Evolutionary conservation across 1,139 yeast genomes (phyloP), one percentile per base, ranked within the genome.

Genomic region (Geotrichum reessii): DNA sequence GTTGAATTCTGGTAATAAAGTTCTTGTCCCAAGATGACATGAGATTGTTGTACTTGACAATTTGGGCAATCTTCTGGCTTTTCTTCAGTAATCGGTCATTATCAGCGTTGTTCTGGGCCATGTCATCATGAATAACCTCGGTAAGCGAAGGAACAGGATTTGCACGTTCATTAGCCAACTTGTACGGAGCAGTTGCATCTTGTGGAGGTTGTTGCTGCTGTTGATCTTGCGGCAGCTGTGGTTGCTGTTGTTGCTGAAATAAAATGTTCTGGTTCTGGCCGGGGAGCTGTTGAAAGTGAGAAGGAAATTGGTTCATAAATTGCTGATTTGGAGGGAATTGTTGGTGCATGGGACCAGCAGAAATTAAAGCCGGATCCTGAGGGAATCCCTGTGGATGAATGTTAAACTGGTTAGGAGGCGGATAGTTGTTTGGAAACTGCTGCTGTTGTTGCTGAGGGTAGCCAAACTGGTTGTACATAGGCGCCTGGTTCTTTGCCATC

Each of bases 1-100:
- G 80, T 74, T 95, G 99, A 70, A 92, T 87, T 71, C 97, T 82
- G 55, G 97, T 89, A 57, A 93, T 93, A 69, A 90, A 91, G 74
- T 92, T 97, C 76, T 92, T 92, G 72, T 93, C 99, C 76, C 92
- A 88, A 62, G 96, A 96, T 66, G 92, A 89, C 99, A 93, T 93
- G 64, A 93, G 83, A 62, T 97, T 97, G 28, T 95, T 87, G 74
- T 86, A 88, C 69, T 83, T 85, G 73, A 88, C 81, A 66, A 90
- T 88, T 64, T 87, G 82, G 42, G 86, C 83, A 48, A 87, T 92
- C 71, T 89, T 88, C 61, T 86, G 87, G 65, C 87, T 91, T 76
- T 95, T 86, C 58, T 77, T 79, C 56, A 85, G 80, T 62, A 85
- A 77, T 65, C 84, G 61, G 24, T 64, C 67, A 37, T 63, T 64